Percentiles rank a stretch among this genome's conserved stretches.
Conservation (phyloP, 352 stramenopile species). For the Phytophthora cajani region DNA sequence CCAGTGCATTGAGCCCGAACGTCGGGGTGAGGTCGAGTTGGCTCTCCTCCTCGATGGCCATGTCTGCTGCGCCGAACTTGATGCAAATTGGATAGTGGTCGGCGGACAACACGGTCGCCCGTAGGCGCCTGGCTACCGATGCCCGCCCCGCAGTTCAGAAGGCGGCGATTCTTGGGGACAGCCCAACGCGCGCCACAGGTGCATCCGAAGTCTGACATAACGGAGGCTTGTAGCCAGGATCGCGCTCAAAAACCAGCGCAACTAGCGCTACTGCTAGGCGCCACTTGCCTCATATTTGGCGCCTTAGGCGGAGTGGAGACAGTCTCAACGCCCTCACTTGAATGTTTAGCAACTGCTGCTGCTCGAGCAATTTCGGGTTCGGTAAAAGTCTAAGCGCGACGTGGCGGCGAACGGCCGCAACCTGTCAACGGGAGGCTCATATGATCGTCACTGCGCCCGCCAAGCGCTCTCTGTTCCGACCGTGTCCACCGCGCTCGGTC, state of each 20-base stretch:
- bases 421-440: background rate
- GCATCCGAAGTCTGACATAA: conserved; percentile 25
- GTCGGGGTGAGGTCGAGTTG: conserved; percentile 37
- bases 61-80: conserved; percentile 22
- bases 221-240: conserved; percentile 5
- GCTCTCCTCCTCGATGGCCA: conserved; percentile 40
- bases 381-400: conserved; percentile 6
- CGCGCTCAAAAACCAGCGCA: conserved; percentile 11
- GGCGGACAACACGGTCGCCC: background rate
- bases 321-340: background rate
- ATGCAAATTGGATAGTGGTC: conserved; percentile 32
- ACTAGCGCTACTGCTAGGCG: conserved; percentile 4
- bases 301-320: conserved; percentile 9
- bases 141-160: conserved; percentile 22
- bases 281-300: conserved; percentile 14
- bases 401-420: background rate
- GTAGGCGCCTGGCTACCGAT: conserved; percentile 1
- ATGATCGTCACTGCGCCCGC: background rate
- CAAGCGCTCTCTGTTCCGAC: background rate
- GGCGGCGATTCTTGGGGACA: conserved; percentile 27
- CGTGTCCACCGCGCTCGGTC: background rate
- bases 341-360: background rate
- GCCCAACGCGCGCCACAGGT: conserved; percentile 20
- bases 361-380: background rate
- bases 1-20: conserved; percentile 65